These are phyloP conservation scores for Boletellus ananas DNA, from an alignment of 768 basidiomycete genomes.

Conservation along the genomic window DNA sequence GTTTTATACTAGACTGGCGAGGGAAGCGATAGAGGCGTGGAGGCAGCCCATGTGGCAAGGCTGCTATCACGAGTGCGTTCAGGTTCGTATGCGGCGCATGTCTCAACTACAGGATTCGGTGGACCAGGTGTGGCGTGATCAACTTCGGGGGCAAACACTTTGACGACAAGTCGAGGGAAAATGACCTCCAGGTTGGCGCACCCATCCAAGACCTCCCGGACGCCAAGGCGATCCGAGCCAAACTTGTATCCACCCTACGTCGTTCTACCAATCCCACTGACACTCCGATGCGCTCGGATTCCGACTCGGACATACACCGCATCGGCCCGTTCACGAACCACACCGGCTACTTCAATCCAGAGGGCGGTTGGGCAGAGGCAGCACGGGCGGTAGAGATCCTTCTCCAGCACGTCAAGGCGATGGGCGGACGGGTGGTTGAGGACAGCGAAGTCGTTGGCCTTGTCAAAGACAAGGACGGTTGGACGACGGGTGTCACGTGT, in stretches of 20 bases:
- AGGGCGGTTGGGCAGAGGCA: conserved; percentile 86
- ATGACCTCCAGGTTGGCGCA: conserved; percentile 59
- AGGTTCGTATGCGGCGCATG: not conserved
- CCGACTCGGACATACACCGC: not conserved
- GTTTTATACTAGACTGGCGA: conserved; percentile 67
- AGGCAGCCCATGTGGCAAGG: conserved; percentile 66
- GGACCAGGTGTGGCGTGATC: conserved; percentile 27
- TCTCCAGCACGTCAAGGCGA: conserved; percentile 49
- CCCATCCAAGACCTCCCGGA: conserved; percentile 35
- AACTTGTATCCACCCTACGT: conserved; percentile 14
- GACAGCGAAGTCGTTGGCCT: conserved; percentile 58
- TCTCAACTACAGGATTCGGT: too few species aligned
- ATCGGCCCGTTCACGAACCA: conserved; percentile 20
- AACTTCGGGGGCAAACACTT: conserved; percentile 36
- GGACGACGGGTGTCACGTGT: conserved; percentile 59
- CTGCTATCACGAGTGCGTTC: conserved; percentile 71
- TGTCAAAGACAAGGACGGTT: conserved; percentile 34
- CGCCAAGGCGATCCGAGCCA: conserved; percentile 11
- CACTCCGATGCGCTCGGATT: not conserved
- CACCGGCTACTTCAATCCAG: conserved; percentile 66
- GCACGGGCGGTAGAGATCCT: conserved; percentile 57
- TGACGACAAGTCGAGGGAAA: conserved; percentile 51
- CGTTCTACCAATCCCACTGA: too few species aligned
- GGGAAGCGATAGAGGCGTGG: conserved; percentile 77
- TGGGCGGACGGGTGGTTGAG: conserved; percentile 57